Percentiles rank a stretch among this genome's conserved stretches.
Conservation (phyloP, 805 yeast genomes). For the Saccharomyces eubayanus region DNA sequence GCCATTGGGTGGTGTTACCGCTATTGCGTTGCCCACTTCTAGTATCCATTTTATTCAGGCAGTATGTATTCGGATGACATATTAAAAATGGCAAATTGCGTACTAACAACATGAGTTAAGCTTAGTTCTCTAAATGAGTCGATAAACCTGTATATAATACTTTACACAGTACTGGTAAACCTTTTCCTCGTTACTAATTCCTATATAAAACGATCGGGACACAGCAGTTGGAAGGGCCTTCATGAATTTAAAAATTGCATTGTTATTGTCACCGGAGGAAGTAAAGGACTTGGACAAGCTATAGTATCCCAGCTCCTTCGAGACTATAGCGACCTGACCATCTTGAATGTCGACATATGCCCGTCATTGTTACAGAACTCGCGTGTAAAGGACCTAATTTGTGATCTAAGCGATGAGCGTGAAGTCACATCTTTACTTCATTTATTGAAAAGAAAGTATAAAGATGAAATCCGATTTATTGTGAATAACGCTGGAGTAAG, state of each 20-base stretch:
- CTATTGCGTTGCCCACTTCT: constrained; percentile 16
- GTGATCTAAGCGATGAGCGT: background rate
- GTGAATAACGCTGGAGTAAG: constrained; percentile 81
- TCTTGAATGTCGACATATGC: constrained; percentile 22
- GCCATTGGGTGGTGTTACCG: constrained; percentile 12
- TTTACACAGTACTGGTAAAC: constrained; percentile 9
- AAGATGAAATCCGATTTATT: constrained; percentile 48
- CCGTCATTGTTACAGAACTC: background rate
- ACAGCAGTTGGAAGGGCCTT: constrained; percentile 4
- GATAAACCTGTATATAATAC: background rate
- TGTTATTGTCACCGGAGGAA: constrained; percentile 34
- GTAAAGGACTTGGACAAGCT: constrained; percentile 32
- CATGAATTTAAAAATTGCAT: constrained; percentile 2
- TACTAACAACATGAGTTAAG: background rate
- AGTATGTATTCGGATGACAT: background rate
- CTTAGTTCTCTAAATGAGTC: background rate
- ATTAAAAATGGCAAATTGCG: background rate
- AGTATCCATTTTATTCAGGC: constrained; percentile 4
- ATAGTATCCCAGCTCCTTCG: constrained; percentile 16
- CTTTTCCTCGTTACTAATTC: background rate
- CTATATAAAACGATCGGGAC: background rate
- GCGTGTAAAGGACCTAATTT: background rate
- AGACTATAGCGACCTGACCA: constrained; percentile 16
- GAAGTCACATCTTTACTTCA: background rate
- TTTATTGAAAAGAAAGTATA: constrained; percentile 37